phyloP scores from a whole-genome alignment of 1,284 basidiomycete species.

The Neolentinus lepideus region DNA sequence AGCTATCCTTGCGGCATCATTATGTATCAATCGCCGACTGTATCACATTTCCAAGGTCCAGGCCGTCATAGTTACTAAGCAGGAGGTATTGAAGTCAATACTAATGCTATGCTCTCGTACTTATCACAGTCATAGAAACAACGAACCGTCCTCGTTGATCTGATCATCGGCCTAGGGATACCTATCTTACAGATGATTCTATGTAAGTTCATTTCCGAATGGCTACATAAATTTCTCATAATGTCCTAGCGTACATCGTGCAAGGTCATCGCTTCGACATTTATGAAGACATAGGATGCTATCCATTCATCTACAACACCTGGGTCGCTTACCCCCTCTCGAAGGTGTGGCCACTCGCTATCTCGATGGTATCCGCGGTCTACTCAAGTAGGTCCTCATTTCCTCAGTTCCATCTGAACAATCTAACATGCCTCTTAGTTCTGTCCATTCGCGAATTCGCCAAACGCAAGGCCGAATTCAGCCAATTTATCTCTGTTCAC shows the following conservation, averaged over 20 bases:
- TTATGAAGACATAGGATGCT: conserved; percentile 30
- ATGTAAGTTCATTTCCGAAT: conserved; percentile 13
- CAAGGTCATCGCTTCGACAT: conserved; percentile 35
- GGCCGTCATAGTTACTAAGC: conserved; percentile 20
- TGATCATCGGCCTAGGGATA: conserved; percentile 23
- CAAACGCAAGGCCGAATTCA: conserved; percentile 30
- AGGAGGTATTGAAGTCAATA: conserved; percentile 23
- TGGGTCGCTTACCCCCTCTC: conserved; percentile 24
- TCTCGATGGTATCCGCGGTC: conserved; percentile 20
- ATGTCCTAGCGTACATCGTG: conserved; percentile 26
- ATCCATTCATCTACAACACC: conserved; percentile 22
- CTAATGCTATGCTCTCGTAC: not conserved
- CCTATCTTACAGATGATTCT: conserved; percentile 25
- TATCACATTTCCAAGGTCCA: conserved; percentile 29
- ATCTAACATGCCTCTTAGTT: conserved; percentile 17
- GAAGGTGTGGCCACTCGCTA: conserved; percentile 26
- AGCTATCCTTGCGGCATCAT: conserved; percentile 30
- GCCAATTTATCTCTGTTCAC: conserved; percentile 27
- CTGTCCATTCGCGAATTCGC: conserved; percentile 30
- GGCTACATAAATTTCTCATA: not conserved
- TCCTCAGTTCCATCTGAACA: not conserved
- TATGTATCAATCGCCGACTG: conserved; percentile 39
- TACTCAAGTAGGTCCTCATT: conserved; percentile 24
- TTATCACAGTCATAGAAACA: conserved; percentile 18
- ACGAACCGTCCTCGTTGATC: conserved; percentile 24